Evolutionary conservation across 2,329 filamentous ascomycete genomes (phyloP), one percentile per base, ranked within the genome.

Genomic region (Aphanoascus verrucosus): DNA sequence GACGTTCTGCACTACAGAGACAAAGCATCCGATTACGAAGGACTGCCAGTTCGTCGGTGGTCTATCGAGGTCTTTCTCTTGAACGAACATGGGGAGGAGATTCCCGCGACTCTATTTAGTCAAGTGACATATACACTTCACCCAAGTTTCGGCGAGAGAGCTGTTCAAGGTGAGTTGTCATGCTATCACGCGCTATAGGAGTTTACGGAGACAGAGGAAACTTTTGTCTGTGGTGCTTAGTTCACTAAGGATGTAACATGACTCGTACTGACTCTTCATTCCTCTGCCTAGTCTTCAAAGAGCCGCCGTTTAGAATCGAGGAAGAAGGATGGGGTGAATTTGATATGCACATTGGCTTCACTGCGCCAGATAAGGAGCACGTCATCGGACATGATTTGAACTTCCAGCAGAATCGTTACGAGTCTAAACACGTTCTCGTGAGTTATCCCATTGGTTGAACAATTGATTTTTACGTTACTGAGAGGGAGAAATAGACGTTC

Each of bases 241-340:
- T 7, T 28, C 23, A 28, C 7, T 7, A 7, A 44, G 31, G 46
- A 42, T 55, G 35, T 9, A 14, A 12, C 40, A 43, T 23, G 17
- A 15, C 45, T 50, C 28, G 32, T 54, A 12, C 44, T 49, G n/a
- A 48, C 31, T 32, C 1, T 49, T 42, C 20, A 20, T 42, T 34
- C 34, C 4, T 8, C 14, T 17, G 42, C 20, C 28, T 61, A 93
- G 87, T 81, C 20, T 85, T 95, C 74, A 84, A 83, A 65, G 84
- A 86, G 59, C 81, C 89, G 0, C 93, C 93, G 0, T 98, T 97
- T 74, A 79, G 79, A 60, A 94, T 94, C 70, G 77, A 82, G 59
- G 94, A 98, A 71, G 87, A 96, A 72, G 93, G 93, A 61, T 98
- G 93, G 93, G 93, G 93, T 65, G 93, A 97, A 73, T 98, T 98